phyloP scores from a whole-genome alignment of 257 asterid species.

The Gentiana macrophylla region DNA sequence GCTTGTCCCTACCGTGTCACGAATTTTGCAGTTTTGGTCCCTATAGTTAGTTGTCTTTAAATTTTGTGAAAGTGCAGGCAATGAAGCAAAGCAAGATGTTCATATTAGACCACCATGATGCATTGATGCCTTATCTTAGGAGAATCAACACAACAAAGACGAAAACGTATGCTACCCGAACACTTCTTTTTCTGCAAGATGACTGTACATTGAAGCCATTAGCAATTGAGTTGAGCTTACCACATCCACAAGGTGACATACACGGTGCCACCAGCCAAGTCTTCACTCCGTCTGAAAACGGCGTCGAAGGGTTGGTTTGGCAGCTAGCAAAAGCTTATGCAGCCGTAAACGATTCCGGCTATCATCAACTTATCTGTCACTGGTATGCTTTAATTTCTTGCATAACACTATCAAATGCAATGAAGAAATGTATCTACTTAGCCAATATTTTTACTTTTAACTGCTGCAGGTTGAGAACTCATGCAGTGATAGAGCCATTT shows the following conservation, averaged over 20 bases:
- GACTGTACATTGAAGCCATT: slow-evolving; percentile 18
- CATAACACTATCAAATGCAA: background rate
- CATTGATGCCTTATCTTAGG: slow-evolving; percentile 13
- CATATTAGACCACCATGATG: slow-evolving; percentile 14
- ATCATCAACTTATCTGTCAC: slow-evolving; percentile 17
- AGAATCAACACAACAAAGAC: slow-evolving; percentile 7
- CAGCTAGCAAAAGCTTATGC: slow-evolving; percentile 20
- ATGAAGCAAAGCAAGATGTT: slow-evolving; percentile 7
- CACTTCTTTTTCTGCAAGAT: slow-evolving; percentile 11
- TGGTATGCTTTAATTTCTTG: background rate
- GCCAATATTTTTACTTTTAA: too few relatives aligned
- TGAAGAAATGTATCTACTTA: background rate
- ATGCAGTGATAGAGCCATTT: slow-evolving; percentile 57
- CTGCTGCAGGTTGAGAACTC: slow-evolving; percentile 40
- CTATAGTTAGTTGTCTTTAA: background rate
- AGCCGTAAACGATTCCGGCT: slow-evolving; percentile 17
- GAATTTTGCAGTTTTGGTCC: background rate
- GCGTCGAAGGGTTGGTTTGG: slow-evolving; percentile 12
- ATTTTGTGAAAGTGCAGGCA: slow-evolving; percentile 6
- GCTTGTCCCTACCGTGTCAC: background rate
- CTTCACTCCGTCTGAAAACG: slow-evolving; percentile 11
- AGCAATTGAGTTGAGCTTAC: slow-evolving; percentile 18
- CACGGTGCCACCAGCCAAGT: slow-evolving; percentile 12
- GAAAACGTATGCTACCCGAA: slow-evolving; percentile 15
- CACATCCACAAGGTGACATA: slow-evolving; percentile 18